Conservation (phyloP, 2,329 filamentous ascomycete genomes). For the Pezicula neosporulosa region DNA sequence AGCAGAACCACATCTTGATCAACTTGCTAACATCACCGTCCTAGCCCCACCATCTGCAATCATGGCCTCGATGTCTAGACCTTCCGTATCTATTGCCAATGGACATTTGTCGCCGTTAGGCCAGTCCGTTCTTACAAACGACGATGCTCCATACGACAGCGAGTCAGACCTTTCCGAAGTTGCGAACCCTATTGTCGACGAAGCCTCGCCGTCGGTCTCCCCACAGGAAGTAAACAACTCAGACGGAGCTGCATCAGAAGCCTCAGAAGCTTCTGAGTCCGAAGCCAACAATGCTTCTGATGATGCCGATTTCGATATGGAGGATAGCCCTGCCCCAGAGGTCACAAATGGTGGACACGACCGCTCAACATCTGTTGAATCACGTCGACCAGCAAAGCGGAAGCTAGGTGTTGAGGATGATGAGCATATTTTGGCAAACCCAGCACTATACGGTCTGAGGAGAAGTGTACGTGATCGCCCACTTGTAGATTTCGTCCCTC, state of each 20-base stretch:
- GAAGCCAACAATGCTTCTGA: constrained; percentile 53
- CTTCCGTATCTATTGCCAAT: constrained; percentile 62
- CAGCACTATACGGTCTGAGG: constrained; percentile 89
- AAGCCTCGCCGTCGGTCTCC: constrained; percentile 44
- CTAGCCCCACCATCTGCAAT: constrained; percentile 55
- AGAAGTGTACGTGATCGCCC: constrained; percentile 68
- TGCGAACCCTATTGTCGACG: constrained; percentile 51
- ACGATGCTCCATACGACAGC: constrained; percentile 50
- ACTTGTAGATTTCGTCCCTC: constrained; percentile 28
- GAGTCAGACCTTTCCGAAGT: constrained; percentile 77
- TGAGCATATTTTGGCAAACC: constrained; percentile 84
- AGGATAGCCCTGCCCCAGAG: constrained; percentile 50
- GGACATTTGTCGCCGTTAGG: constrained; percentile 58
- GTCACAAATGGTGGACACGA: constrained; percentile 46
- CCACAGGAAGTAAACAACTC: constrained; percentile 31
- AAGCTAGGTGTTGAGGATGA: constrained; percentile 68
- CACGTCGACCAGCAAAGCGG: constrained; percentile 68
- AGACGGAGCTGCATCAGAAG: constrained; percentile 24
- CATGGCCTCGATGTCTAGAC: constrained; percentile 59
- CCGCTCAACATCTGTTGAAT: constrained; percentile 66
- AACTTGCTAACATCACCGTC: constrained; percentile 44
- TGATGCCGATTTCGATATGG: constrained; percentile 74
- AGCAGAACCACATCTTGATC: constrained; percentile 14
- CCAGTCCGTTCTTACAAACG: constrained; percentile 34
- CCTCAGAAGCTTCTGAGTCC: constrained; percentile 24